phyloP scores from a whole-genome alignment of 2,329 filamentous ascomycete genomes.

The Parastagonospora avenae region DNA sequence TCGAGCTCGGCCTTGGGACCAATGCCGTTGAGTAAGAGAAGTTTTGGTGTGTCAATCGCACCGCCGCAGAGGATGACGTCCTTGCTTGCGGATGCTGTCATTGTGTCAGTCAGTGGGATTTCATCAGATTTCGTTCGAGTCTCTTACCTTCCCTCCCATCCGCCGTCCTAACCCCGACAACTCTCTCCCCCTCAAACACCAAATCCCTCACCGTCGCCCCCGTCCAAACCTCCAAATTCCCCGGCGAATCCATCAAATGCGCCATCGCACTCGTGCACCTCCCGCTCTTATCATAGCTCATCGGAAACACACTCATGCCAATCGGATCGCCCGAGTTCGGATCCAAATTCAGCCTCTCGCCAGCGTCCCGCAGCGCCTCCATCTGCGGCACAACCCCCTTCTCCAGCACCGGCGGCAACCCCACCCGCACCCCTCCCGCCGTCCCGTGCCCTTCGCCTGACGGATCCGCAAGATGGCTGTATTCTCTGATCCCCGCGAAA shows the following conservation, averaged over 20 bases:
- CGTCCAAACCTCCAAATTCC: conserved; percentile 61
- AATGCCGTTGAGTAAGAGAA: conserved; percentile 57
- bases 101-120: not conserved
- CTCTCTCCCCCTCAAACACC: conserved; percentile 32
- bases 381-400: conserved; percentile 61
- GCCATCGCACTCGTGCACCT: conserved; percentile 41
- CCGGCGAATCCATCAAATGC: conserved; percentile 47
- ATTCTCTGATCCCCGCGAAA: conserved; percentile 27
- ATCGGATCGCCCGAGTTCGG: conserved; percentile 47
- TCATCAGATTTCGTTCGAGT: not conserved
- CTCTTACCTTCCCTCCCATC: conserved; percentile 40
- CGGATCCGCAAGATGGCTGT: conserved; percentile 56
- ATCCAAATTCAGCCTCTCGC: conserved; percentile 63
- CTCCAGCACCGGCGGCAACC: conserved; percentile 59
- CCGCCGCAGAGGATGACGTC: conserved; percentile 43
- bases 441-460: conserved; percentile 55
- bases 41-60: conserved; percentile 42
- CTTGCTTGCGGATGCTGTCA: conserved; percentile 32
- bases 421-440: conserved; percentile 29
- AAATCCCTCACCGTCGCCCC: conserved; percentile 51
- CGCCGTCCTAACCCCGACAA: conserved; percentile 33
- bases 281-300: conserved; percentile 46
- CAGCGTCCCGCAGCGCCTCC: conserved; percentile 61
- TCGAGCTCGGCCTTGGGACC: conserved; percentile 51
- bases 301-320: conserved; percentile 35